Evolutionary conservation across 441 rosid genomes (phyloP).

Genomic region (Erodium texanum): DNA sequence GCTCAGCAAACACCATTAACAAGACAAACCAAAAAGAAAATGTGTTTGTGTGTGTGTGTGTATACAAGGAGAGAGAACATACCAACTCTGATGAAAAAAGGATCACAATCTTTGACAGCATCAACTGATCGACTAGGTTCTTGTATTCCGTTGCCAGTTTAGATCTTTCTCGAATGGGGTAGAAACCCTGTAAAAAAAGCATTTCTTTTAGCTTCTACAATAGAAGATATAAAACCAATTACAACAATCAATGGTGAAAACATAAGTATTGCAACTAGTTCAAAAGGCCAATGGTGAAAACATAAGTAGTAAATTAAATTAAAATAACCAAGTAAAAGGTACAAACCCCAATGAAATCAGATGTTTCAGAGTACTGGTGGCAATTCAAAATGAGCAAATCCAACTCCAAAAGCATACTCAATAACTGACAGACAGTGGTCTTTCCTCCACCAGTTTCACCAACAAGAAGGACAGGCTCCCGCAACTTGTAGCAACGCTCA

Average conservation of each 20-base stretch:
- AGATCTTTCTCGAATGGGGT: constrained; percentile 92
- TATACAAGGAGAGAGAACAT: constrained; percentile 19
- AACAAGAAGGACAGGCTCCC: constrained; percentile 95
- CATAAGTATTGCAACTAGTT: neutral
- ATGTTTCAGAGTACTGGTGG: constrained; percentile 94
- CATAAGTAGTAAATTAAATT: neutral
- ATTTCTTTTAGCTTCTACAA: neutral
- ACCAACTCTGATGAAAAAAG: constrained; percentile 38
- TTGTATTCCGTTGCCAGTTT: constrained; percentile 51
- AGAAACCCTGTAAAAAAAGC: constrained; percentile 67
- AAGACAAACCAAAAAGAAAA: neutral
- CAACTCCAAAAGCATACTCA: constrained; percentile 46
- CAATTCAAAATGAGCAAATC: constrained; percentile 87
- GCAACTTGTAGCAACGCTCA: constrained; percentile 65
- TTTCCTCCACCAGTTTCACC: constrained; percentile 99
- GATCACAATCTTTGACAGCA: constrained; percentile 42
- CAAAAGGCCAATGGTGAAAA: constrained; percentile 5
- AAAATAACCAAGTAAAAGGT: constrained; percentile 10
- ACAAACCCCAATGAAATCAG: constrained; percentile 96
- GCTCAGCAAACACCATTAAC: neutral
- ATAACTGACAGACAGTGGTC: constrained; percentile 89
- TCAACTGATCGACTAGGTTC: constrained; percentile 45
- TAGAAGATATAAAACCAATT: constrained; percentile 10
- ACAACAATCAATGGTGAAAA: neutral
- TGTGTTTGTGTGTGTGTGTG: neutral